phyloP scores from a whole-genome alignment of 176 grass and related monocot species.

The Thalia dealbata region DNA sequence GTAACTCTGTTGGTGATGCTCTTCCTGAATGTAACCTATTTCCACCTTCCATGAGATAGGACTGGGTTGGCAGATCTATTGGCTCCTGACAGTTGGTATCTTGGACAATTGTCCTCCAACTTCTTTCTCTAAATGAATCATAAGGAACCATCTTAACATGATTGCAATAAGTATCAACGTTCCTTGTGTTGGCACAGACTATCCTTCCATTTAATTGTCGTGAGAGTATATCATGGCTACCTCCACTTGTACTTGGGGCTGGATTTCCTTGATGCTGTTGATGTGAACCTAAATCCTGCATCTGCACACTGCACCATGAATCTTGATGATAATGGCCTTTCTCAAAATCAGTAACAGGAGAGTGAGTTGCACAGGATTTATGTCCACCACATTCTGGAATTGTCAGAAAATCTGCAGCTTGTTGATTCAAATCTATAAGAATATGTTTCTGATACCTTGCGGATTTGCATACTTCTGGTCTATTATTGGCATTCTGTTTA shows the following conservation, averaged over 20 bases:
- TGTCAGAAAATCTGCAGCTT: constrained; percentile 20
- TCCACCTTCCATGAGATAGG: constrained; percentile 23
- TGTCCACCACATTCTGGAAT: constrained; percentile 28
- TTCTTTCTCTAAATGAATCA: not conserved
- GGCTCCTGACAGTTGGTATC: not conserved
- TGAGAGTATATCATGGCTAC: constrained; percentile 15
- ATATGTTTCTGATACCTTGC: not conserved
- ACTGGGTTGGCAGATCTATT: not conserved
- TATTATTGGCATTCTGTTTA: constrained; percentile 11
- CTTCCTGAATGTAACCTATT: constrained; percentile 27
- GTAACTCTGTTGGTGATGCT: constrained; percentile 12
- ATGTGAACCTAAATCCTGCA: constrained; percentile 23
- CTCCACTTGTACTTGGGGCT: constrained; percentile 23
- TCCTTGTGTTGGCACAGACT: constrained; percentile 15
- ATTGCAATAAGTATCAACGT: constrained; percentile 19
- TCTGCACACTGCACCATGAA: constrained; percentile 11
- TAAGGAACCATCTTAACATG: not conserved
- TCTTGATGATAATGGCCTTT: not conserved
- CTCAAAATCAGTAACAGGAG: not conserved
- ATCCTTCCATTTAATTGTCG: constrained; percentile 13
- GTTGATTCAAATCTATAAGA: constrained; percentile 13
- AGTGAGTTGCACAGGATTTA: constrained; percentile 1
- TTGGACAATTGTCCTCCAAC: not conserved
- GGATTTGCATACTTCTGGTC: not conserved
- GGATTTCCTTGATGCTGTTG: not conserved